Evolutionary conservation across 78 protist species (phyloP).

Genomic region (Dictyostelium citrinum): DNA sequence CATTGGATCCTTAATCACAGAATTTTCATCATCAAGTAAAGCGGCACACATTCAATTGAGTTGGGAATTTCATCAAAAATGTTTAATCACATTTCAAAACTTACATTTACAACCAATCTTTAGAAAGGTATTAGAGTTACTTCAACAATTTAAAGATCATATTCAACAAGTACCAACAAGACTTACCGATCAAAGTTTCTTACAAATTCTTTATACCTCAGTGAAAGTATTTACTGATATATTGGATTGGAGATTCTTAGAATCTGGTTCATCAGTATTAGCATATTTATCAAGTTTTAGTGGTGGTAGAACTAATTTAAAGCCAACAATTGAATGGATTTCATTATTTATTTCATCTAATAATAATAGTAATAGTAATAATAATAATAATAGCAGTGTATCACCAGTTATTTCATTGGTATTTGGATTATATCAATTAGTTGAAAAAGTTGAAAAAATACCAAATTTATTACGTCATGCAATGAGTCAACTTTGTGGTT

Average conservation of each 20-base stretch:
- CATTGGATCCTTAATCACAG: not conserved
- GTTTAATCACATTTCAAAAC: slow-evolving; percentile 20
- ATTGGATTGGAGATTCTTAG: slow-evolving; percentile 20
- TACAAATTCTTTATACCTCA: not conserved
- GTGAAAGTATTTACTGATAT: not conserved
- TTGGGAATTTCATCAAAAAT: slow-evolving; percentile 56
- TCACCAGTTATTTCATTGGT: slow-evolving; percentile 1
- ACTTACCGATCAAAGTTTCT: not conserved
- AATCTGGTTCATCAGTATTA: not conserved
- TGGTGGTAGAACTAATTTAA: not conserved
- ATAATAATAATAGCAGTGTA: not conserved
- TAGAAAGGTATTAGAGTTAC: not conserved
- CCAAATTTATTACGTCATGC: slow-evolving; percentile 21
- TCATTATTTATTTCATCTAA: not conserved
- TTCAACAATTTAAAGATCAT: not conserved
- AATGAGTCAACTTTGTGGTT: slow-evolving; percentile 2
- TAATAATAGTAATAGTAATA: not conserved
- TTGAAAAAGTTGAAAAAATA: not conserved
- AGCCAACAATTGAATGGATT: slow-evolving; percentile 27
- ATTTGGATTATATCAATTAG: not conserved
- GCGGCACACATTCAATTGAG: slow-evolving; percentile 27
- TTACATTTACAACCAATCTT: slow-evolving; percentile 16
- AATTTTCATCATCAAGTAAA: slow-evolving; percentile 7
- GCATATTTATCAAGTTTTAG: not conserved
- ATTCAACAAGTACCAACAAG: not conserved